A percentile compares a stretch with the other conserved stretches of the same genome.
Conservation (phyloP, 257 asterid species). For the Leonotis leonurus region DNA sequence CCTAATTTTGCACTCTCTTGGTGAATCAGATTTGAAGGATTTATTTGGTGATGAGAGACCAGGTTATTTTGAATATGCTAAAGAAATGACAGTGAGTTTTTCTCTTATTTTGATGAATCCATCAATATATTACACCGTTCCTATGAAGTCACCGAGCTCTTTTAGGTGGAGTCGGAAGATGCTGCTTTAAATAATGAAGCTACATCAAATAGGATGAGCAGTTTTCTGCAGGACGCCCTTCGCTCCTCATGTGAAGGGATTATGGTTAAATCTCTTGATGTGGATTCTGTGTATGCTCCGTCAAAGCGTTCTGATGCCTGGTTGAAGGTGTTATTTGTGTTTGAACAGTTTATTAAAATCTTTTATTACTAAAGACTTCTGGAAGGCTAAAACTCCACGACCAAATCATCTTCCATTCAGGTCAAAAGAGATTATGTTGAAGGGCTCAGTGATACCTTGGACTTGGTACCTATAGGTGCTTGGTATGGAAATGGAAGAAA, state of each 20-base stretch:
- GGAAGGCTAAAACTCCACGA: not conserved
- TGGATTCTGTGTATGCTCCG: slow-evolving; percentile 73
- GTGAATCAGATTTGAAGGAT: slow-evolving; percentile 52
- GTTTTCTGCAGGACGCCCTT: slow-evolving; percentile 59
- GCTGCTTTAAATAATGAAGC: slow-evolving; percentile 54
- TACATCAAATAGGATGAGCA: slow-evolving; percentile 50
- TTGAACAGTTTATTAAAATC: slow-evolving; percentile 10
- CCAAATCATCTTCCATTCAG: slow-evolving; percentile 30
- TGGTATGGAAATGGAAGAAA: slow-evolving; percentile 97
- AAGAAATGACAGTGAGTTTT: slow-evolving; percentile 63
- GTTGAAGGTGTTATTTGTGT: slow-evolving; percentile 55
- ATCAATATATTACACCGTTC: not conserved
- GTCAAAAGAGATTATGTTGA: slow-evolving; percentile 83
- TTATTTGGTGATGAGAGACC: slow-evolving; percentile 57
- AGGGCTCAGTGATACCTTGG: slow-evolving; percentile 80
- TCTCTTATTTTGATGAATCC: not conserved
- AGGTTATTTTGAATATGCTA: slow-evolving; percentile 74
- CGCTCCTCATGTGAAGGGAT: slow-evolving; percentile 82
- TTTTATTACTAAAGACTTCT: slow-evolving; percentile 10
- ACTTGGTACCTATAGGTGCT: slow-evolving; percentile 92
- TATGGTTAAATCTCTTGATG: slow-evolving; percentile 80
- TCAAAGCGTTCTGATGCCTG: slow-evolving; percentile 92
- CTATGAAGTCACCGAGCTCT: slow-evolving; percentile 15
- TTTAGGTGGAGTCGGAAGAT: slow-evolving; percentile 64
- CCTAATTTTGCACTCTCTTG: slow-evolving; percentile 19